phyloP scores from a whole-genome alignment of 2,329 filamentous ascomycete genomes.

The Ophiostoma perfectum region DNA sequence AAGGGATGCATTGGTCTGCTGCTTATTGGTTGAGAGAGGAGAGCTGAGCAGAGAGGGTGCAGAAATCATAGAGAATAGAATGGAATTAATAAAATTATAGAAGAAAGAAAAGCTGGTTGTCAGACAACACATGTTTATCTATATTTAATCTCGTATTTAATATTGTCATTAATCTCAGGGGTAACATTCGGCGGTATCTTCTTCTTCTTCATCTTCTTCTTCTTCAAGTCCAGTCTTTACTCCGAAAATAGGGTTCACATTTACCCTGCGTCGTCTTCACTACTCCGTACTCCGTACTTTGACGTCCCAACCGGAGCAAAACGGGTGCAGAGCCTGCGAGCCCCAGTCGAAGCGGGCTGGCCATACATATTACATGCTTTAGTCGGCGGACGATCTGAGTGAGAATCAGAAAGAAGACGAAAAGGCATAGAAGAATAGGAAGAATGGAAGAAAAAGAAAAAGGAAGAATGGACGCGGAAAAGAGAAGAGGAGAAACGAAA shows the following conservation, averaged over 20 bases:
- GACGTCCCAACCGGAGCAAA: neutral
- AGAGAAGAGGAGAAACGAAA: conserved; percentile 1
- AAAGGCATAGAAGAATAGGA: neutral
- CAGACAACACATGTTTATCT: too few relatives aligned
- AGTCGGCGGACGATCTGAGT: conserved; percentile 6
- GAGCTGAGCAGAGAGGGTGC: too few relatives aligned
- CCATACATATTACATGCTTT: conserved; percentile 12
- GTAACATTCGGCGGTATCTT: too few relatives aligned
- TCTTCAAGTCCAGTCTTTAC: neutral
- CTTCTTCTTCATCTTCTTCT: neutral
- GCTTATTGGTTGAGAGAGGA: neutral
- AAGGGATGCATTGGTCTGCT: neutral
- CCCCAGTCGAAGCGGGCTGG: conserved; percentile 5
- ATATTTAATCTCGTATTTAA: too few relatives aligned
- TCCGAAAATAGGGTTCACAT: too few relatives aligned
- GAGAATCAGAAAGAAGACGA: neutral
- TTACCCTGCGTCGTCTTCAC: neutral
- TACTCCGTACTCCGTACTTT: conserved; percentile 20
- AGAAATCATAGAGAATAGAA: neutral
- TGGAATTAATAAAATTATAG: too few relatives aligned
- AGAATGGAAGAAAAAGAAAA: neutral
- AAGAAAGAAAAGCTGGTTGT: too few relatives aligned
- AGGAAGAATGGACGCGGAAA: neutral
- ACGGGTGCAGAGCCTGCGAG: conserved; percentile 8
- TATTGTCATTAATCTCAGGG: too few relatives aligned